Evolutionary conservation across 345 rosid genomes (phyloP), one percentile per base, ranked within the genome.

Genomic region (Lepidium aucheri): DNA sequence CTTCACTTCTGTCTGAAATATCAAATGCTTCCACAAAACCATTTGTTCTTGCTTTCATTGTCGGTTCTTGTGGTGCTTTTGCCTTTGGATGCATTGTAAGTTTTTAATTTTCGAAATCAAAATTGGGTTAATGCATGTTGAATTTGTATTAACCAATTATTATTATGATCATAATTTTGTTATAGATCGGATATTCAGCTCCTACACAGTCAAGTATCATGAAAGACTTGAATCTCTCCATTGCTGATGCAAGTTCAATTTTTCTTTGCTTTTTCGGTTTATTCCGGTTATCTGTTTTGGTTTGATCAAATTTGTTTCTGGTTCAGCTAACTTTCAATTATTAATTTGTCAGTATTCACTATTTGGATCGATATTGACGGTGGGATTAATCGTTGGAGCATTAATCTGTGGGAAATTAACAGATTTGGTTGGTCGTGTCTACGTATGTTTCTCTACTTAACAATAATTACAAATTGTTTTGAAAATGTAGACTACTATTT

Each of bases 361-460:
- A 47, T 82, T 81, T 53, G 84, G 85, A 7, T 85, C 90, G 63
- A 62, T 85, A 52, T 30, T 83, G 59, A 81, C 84, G 2, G 40
- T 85, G 24, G 87, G 90, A 24, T 63, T 71, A 53, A 72, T 81
- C 43, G 5, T 81, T 56, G 83, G 87, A 17, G 85, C 87, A 33
- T 16, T 78, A 9, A 11, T 80, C 7, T 72, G 80, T 47, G 86
- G 86, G 18, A 79, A 53, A 54, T 38, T 79, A 59, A 44, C 83
- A 43, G 85, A 83, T 70, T 36, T 76, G 14, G 45, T 83, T 26
- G 90, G 90, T 18, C 75, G 88, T 26, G 80, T 69, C 60, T 56
- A 69, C 0, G 85, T 83, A 78, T 76, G 81, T 47, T 41, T 36
- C 15, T 1, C 15, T 1, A 26, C 7, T 0, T 6, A 5, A 28